Base-by-base conservation (phyloP, 164 flowering plant species). In the Chimonanthus praecox region DNA sequence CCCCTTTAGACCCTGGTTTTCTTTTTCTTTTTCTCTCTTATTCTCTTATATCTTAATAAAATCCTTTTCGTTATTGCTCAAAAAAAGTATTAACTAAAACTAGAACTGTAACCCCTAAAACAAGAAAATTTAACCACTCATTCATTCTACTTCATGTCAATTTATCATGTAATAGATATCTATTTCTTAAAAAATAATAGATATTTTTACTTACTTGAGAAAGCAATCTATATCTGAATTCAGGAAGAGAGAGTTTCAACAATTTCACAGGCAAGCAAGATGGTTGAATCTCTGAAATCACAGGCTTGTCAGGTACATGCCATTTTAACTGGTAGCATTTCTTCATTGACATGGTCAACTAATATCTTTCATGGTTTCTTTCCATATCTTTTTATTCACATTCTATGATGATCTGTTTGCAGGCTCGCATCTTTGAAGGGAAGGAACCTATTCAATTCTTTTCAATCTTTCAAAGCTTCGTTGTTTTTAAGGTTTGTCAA, bases 381-480 rank as follows among this genome's bases (percentile, higher is more conserved):
- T 33, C 5, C 66, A 15, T 48, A 49, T 18, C 68, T n/a, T 67
- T 71, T 21, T 54, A 54, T 9, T 54, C 60, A 11, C 4, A 54
- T 48, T 62, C 58, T 10, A 62, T 80, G 20, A 21, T 71, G 72
- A 10, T 74, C 61, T 69, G 60, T 74, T 45, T 71, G 18, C 79
- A 96, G 99, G 97, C 92, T 76, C 87, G 90, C 58, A 82, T 96
- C 58, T 87, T 86, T 76, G 98, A 96, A 84, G 99, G 97, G 78
- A 85, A 80, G 71, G 99, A 96, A 80, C 94, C 98, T 3, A 84
- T 94, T 73, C 98, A 86, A 78, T 92, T 96, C 77, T 87, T 85
- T 78, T 83, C 93, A 60, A 87, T 96, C 80, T 86, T 94, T 66
- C 99, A 96, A 80, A 91, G 93, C 87, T 92, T 96, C 79, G 86